Percentiles rank a stretch among this genome's conserved stretches.
Evolutionary conservation across 257 asterid species (phyloP).

Genomic region (Datura wrightii): DNA sequence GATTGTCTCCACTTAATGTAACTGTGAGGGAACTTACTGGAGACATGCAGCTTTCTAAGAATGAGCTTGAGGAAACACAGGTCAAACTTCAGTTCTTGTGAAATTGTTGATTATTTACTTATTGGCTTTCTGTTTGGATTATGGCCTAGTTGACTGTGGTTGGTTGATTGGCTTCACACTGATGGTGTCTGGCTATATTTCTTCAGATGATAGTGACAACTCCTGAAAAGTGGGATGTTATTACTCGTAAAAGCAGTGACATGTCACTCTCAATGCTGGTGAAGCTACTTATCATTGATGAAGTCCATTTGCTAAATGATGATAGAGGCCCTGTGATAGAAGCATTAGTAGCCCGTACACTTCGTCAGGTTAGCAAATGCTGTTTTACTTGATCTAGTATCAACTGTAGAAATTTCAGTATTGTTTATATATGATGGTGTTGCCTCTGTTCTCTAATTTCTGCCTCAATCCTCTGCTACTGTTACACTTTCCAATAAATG

Average conservation of each 20-base stretch:
- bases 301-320: slow-evolving; percentile 95
- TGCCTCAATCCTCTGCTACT: not conserved
- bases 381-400: slow-evolving; percentile 20
- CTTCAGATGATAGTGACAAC: slow-evolving; percentile 98
- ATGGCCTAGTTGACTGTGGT: not conserved
- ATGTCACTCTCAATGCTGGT: slow-evolving; percentile 98
- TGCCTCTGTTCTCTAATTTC: not conserved
- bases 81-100: slow-evolving; percentile 60
- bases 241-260: slow-evolving; percentile 98
- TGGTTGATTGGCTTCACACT: slow-evolving; percentile 9
- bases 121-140: slow-evolving; percentile 8
- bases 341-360: slow-evolving; percentile 99
- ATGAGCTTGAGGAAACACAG: slow-evolving; percentile 96
- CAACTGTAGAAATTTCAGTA: slow-evolving; percentile 6
- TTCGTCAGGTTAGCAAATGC: slow-evolving; percentile 79
- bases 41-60: slow-evolving; percentile 95
- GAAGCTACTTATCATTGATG: slow-evolving; percentile 97
- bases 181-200: slow-evolving; percentile 32
- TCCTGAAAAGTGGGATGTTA: slow-evolving; percentile 99
- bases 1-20: slow-evolving; percentile 83
- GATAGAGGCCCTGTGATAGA: slow-evolving; percentile 98
- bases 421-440: not conserved
- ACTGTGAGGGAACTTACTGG: slow-evolving; percentile 96
- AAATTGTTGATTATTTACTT: slow-evolving; percentile 31
- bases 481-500: not conserved